Base-by-base conservation (phyloP, 176 grass and related monocot species). In the Alopecurus myosuroides region DNA sequence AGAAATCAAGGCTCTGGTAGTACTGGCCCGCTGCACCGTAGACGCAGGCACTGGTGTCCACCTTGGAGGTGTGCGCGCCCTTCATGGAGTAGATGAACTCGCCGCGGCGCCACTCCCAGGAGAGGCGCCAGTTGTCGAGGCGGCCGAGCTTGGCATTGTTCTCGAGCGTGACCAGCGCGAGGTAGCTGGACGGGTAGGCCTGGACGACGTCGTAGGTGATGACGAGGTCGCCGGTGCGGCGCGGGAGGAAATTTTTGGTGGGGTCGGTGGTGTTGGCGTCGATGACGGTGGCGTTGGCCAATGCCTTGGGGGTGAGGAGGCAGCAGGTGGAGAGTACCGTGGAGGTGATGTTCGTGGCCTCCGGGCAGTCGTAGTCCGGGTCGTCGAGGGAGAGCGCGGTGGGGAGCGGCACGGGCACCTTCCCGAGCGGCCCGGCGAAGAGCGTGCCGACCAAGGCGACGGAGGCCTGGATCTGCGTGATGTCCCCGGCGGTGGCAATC, bases 31-130 rank as follows among this genome's bases (percentile, higher is more conserved):
- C 53, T 1, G 81, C 29, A 6, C 96, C 96, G 42, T 92, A 92
- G 84, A 98, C 67, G 91, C 96, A 98, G 44, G 55, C 91, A 14
- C 67, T 83, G 29, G 62, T 53, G 91, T 95, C 96, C 19, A 87
- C 85, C 20, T 87, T 64, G 13, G 68, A 31, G 0, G 96, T 77
- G 87, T 94, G 83, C 1, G 95, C 95, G 18, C 95, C 92, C 66
- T 87, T 98, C 86, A 98, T 88, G 19, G 82, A 80, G 85, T 87
- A 81, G 78, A 98, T 95, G 86, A 95, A 95, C 91, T 98, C 92
- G 44, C 90, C 86, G 29, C 76, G 81, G 57, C 79, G 86, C 95
- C 95, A 98, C 56, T 91, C 88, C 95, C 95, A 98, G 2, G 92
- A 82, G 31, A 98, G 66, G 26, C 81, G 82, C 95, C 90, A 98